Conservation (phyloP, 805 yeast genomes). For the Lipomyces spencermartinsiae region DNA sequence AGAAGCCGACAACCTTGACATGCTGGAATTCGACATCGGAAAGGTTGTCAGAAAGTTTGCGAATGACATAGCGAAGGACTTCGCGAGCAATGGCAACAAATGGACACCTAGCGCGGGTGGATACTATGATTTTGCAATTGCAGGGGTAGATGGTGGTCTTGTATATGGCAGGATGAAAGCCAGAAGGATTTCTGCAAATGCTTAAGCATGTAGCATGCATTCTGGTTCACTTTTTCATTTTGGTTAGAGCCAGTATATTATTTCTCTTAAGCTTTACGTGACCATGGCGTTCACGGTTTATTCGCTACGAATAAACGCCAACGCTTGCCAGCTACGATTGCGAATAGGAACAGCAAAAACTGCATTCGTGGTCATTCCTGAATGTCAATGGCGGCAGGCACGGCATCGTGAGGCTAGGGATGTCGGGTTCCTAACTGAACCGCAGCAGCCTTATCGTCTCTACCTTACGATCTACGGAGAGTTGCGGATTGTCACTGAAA, state of each 20-base stretch:
- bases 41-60: constrained; percentile 5
- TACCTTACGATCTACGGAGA: too few species aligned
- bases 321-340: too few species aligned
- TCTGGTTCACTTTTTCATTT: neutral
- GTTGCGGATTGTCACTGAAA: too few species aligned
- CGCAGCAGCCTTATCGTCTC: too few species aligned
- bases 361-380: too few species aligned
- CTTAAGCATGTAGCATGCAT: neutral
- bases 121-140: neutral
- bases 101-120: neutral
- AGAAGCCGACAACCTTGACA: neutral
- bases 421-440: too few species aligned
- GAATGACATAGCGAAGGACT: constrained; percentile 1
- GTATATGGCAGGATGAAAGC: neutral
- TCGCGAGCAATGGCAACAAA: neutral
- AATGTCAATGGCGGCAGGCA: too few species aligned
- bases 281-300: too few species aligned
- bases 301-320: too few species aligned
- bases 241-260: neutral
- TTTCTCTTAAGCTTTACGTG: neutral
- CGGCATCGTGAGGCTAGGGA: too few species aligned
- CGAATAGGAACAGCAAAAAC: too few species aligned
- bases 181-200: neutral
- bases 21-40: neutral
- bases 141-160: neutral